Evolutionary conservation across 495 filamentous ascomycete genomes (phyloP).

Genomic region (Podospora pseudocomata): DNA sequence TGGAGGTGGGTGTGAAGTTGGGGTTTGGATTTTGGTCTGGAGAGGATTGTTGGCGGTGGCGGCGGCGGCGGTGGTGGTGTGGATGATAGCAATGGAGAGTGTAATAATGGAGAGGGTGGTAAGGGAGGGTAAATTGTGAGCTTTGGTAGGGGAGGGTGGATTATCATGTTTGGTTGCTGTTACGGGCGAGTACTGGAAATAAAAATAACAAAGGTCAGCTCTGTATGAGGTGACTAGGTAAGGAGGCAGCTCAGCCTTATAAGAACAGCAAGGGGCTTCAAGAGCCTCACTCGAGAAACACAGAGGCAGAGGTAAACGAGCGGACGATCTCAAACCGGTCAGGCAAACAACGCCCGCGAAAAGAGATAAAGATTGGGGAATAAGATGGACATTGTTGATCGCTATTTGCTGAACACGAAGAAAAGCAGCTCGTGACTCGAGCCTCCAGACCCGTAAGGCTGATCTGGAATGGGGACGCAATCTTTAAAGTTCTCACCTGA

Average conservation of each 20-base stretch:
- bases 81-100: background rate
- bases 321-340: background rate
- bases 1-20: constrained; percentile 31
- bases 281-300: background rate
- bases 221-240: background rate
- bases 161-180: background rate
- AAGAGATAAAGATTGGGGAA: background rate
- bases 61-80: background rate
- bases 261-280: background rate
- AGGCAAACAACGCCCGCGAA: background rate
- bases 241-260: background rate
- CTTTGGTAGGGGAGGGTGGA: background rate
- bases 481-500: constrained; percentile 6
- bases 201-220: too few species aligned
- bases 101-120: background rate
- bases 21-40: constrained; percentile 17
- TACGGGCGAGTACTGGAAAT: background rate
- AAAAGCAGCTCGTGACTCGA: background rate
- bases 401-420: background rate
- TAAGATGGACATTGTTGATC: background rate
- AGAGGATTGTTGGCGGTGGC: constrained; percentile 11
- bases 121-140: too few species aligned
- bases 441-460: background rate
- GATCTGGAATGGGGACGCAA: background rate
- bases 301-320: background rate